Conservation (phyloP, 139 green algal species). For the Diplosphaera chodatii region DNA sequence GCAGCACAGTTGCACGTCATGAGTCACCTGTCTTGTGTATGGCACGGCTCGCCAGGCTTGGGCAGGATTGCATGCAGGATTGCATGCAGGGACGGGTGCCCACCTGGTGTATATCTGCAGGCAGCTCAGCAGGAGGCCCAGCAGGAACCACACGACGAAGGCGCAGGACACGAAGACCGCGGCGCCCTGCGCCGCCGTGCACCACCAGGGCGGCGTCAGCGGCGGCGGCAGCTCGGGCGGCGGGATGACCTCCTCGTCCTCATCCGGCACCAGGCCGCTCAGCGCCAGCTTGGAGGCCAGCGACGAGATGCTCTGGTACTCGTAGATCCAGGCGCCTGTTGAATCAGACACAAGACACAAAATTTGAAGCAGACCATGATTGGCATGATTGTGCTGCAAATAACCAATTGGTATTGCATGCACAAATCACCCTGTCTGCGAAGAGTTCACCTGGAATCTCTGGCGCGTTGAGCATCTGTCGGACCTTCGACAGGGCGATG, state of each 20-base stretch:
- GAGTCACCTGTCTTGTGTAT: no score
- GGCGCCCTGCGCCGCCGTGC: not conserved
- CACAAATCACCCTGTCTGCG: no score
- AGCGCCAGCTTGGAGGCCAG: not conserved
- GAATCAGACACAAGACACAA: not conserved
- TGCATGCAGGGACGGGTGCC: no score
- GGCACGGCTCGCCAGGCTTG: no score
- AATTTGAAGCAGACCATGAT: no score
- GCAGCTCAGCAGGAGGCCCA: not conserved
- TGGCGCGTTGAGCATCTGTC: not conserved
- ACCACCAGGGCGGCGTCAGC: not conserved
- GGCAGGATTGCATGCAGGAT: no score
- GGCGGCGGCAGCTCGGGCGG: not conserved
- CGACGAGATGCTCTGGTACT: conserved; percentile 1
- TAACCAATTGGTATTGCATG: no score
- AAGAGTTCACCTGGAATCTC: not conserved
- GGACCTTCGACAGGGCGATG: not conserved
- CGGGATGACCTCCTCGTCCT: not conserved
- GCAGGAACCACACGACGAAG: not conserved
- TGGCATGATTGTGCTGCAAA: no score
- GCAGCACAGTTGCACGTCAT: no score
- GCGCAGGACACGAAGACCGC: not conserved
- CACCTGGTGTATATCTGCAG: not conserved
- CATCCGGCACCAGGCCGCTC: not conserved
- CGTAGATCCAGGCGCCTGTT: conserved; percentile 1